Percentiles rank a stretch among this genome's conserved stretches.
Conservation (phyloP, 2,329 filamentous ascomycete genomes). For the Fusarium musae region DNA sequence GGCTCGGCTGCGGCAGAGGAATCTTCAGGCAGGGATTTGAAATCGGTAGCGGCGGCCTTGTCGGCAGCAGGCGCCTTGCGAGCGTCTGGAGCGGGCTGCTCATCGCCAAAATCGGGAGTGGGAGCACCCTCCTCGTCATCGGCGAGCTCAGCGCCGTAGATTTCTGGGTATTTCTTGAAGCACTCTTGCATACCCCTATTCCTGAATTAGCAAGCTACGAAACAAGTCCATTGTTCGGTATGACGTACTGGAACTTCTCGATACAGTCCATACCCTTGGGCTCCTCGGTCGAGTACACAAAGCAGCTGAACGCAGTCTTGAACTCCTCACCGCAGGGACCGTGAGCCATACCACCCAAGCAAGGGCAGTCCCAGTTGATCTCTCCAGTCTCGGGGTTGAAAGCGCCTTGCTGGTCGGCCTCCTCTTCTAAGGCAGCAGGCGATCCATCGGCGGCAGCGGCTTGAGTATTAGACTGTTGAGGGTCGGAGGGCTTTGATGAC, state of each 20-base stretch:
- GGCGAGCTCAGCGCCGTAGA: conserved; percentile 89
- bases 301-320: conserved; percentile 96
- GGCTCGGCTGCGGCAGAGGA: neutral
- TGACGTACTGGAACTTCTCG: conserved; percentile 91
- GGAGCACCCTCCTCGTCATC: conserved; percentile 70
- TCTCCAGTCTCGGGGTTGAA: conserved; percentile 99
- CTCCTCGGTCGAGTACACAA: conserved; percentile 93
- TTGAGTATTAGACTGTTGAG: conserved; percentile 45
- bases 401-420: conserved; percentile 87
- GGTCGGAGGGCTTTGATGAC: conserved; percentile 32
- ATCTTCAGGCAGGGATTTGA: conserved; percentile 2
- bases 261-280: conserved; percentile 98
- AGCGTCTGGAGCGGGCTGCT: conserved; percentile 36
- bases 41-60: neutral
- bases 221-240: neutral
- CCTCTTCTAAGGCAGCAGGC: conserved; percentile 74
- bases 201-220: conserved; percentile 39
- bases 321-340: conserved; percentile 97
- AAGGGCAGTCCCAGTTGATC: conserved; percentile 99
- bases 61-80: conserved; percentile 8
- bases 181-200: conserved; percentile 94
- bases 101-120: conserved; percentile 44
- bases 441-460: conserved; percentile 49
- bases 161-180: conserved; percentile 90
- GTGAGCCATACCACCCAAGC: conserved; percentile 94